Evolutionary conservation across 2,329 filamentous ascomycete genomes (phyloP).

Genomic region (Capronia coronata): DNA sequence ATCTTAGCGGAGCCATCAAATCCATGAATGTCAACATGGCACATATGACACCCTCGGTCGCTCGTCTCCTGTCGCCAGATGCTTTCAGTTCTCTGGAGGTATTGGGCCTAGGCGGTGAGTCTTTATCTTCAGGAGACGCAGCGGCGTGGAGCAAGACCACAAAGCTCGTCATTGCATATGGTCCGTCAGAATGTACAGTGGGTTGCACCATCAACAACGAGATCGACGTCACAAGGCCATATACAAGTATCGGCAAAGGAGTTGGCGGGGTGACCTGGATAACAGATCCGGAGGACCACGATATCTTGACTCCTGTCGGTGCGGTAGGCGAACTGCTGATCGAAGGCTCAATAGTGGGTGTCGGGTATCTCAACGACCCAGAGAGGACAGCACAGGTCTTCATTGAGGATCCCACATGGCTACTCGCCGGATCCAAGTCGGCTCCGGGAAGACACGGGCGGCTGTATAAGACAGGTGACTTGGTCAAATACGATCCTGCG

Average conservation of each 20-base stretch:
- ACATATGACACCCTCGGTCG: constrained; percentile 55
- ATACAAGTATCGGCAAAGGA: constrained; percentile 33
- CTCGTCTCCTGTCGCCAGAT: constrained; percentile 41
- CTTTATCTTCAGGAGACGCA: constrained; percentile 20
- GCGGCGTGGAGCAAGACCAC: constrained; percentile 31
- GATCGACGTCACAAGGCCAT: constrained; percentile 30
- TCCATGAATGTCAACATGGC: constrained; percentile 49
- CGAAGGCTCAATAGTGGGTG: constrained; percentile 44
- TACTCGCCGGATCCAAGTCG: constrained; percentile 27
- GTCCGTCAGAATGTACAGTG: constrained; percentile 40
- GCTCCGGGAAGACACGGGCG: constrained; percentile 31
- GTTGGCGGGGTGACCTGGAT: constrained; percentile 38
- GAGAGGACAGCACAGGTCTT: constrained; percentile 35
- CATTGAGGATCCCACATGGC: constrained; percentile 36
- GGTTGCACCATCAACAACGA: constrained; percentile 37
- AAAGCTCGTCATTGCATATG: constrained; percentile 42
- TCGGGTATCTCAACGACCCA: constrained; percentile 41
- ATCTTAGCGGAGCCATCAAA: constrained; percentile 46
- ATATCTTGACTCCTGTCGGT: constrained; percentile 41
- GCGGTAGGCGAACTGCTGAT: constrained; percentile 44
- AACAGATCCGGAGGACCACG: constrained; percentile 36
- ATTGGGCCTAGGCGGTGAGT: constrained; percentile 34
- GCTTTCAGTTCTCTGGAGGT: constrained; percentile 42
- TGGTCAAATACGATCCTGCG: constrained; percentile 37
- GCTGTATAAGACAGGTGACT: constrained; percentile 39